Evolutionary conservation across 805 yeast genomes (phyloP), one percentile per base, ranked within the genome.

Genomic region (Yarrowia sp.): DNA sequence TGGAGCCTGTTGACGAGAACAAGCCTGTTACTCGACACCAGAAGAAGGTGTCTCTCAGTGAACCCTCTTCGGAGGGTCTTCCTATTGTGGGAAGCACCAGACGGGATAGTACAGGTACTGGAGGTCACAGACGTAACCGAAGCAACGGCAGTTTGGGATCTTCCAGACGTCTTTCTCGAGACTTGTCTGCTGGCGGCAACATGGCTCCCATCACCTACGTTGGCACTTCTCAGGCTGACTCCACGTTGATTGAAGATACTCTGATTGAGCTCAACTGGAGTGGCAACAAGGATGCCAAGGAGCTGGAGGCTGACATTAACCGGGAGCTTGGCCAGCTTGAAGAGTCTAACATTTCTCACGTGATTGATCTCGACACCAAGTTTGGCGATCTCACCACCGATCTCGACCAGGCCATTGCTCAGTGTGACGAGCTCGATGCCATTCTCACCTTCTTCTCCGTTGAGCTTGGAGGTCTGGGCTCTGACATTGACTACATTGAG

Each of bases 181-280:
- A 63, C 12, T 26, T 48, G 8, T 48, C 56, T 7, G 35, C 65
- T 10, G 64, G 64, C 8, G 48, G 49, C 14, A 59, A 59, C 36
- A 59, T 40, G 52, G 42, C 65, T 3, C 65, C 65, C 14, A 43
- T 59, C 5, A 59, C 65, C 43, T 59, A 59, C 22, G 65, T 59
- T 11, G 65, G 65, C 32, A 59, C 55, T 22, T 63, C 67, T 41
- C 56, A 63, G 26, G 67, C 72, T 2, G 70, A 72, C 49, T 74
- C 74, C 2, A 73, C 75, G 22, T 77, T 79, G 1, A 80, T 83
- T 40, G 89, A 87, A 61, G 96, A 91, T 70, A 77, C 91, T 14
- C 84, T 93, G 69, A 91, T 89, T 38, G 94, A 90, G 70, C 83
- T 92, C 26, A 86, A 87, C 41, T 94, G 97, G 95, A 84, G 84